Evolutionary conservation across 1,139 yeast species (phyloP).

Genomic region (Yamadazyma spencermartinsiae): DNA sequence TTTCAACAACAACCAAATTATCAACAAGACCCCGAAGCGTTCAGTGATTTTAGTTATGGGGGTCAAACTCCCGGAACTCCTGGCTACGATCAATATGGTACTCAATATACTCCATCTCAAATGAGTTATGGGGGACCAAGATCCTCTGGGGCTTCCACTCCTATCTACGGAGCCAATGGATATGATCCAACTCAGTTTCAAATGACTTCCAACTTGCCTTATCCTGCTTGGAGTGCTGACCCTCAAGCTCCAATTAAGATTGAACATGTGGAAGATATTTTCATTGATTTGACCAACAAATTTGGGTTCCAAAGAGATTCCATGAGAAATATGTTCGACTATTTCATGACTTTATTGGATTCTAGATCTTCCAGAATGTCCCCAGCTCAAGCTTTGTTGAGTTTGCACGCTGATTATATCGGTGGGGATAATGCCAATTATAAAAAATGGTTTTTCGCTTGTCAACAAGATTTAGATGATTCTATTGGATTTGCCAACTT

Average conservation of each 20-base stretch:
- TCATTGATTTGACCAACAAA: slow-evolving; percentile 83
- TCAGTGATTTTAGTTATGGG: slow-evolving; percentile 75
- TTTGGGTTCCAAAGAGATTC: slow-evolving; percentile 98
- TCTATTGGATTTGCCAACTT: slow-evolving; percentile 53
- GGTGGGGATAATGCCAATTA: slow-evolving; percentile 48
- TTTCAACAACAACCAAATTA: slow-evolving; percentile 51
- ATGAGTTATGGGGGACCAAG: slow-evolving; percentile 76
- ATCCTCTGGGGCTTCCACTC: slow-evolving; percentile 94
- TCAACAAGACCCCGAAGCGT: slow-evolving; percentile 69
- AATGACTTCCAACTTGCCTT: slow-evolving; percentile 68
- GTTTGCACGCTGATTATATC: slow-evolving; percentile 92
- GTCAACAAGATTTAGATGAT: slow-evolving; percentile 43
- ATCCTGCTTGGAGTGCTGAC: slow-evolving; percentile 96
- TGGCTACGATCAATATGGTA: slow-evolving; percentile 75
- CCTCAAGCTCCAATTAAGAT: slow-evolving; percentile 76
- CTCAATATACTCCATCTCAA: slow-evolving; percentile 79
- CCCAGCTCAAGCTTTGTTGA: slow-evolving; percentile 88
- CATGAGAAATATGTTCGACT: slow-evolving; percentile 96
- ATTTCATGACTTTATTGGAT: slow-evolving; percentile 89
- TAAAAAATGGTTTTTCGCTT: slow-evolving; percentile 47
- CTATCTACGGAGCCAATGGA: slow-evolving; percentile 74
- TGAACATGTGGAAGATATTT: slow-evolving; percentile 90
- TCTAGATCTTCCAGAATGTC: slow-evolving; percentile 97
- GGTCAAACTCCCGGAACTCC: slow-evolving; percentile 69
- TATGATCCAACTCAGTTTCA: slow-evolving; percentile 70